Percentiles rank a stretch among this genome's conserved stretches.
These are phyloP conservation scores for Ganoderma lingzhi DNA, from an alignment of 1,284 basidiomycete species.

Conservation along the genomic window DNA sequence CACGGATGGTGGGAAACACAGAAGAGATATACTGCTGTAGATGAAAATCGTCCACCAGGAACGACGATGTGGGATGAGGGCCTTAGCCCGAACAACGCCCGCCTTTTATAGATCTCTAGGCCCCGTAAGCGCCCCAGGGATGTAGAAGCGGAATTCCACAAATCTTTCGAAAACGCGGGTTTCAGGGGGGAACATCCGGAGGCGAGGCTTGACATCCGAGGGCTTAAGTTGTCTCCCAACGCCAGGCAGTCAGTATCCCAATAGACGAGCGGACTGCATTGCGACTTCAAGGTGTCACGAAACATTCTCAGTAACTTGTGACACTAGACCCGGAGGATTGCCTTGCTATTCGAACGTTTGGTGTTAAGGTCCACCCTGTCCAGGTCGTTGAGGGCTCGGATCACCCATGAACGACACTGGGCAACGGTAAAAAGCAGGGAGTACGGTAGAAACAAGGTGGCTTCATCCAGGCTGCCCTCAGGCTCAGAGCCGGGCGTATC, in stretches of 20 bases:
- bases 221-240: neutral
- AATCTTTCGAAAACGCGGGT: neutral
- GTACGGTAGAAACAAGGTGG: neutral
- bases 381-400: too few species aligned
- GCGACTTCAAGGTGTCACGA: neutral
- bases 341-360: too few species aligned
- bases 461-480: neutral
- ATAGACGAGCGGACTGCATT: neutral
- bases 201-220: neutral
- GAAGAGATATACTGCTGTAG: neutral
- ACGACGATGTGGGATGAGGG: neutral
- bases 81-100: neutral
- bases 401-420: neutral
- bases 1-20: neutral
- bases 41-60: constrained; percentile 1
- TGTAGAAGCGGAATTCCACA: neutral
- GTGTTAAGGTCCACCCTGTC: too few species aligned
- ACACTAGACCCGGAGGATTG: neutral
- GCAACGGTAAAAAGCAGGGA: neutral
- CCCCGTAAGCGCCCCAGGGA: neutral
- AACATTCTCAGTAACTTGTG: neutral
- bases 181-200: neutral
- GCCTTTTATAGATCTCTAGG: neutral
- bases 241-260: too few species aligned
- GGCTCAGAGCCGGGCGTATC: neutral